These are phyloP conservation scores for Fistulinella cinereoalba DNA, from an alignment of 1,284 basidiomycete genomes.

Conservation along the genomic window DNA sequence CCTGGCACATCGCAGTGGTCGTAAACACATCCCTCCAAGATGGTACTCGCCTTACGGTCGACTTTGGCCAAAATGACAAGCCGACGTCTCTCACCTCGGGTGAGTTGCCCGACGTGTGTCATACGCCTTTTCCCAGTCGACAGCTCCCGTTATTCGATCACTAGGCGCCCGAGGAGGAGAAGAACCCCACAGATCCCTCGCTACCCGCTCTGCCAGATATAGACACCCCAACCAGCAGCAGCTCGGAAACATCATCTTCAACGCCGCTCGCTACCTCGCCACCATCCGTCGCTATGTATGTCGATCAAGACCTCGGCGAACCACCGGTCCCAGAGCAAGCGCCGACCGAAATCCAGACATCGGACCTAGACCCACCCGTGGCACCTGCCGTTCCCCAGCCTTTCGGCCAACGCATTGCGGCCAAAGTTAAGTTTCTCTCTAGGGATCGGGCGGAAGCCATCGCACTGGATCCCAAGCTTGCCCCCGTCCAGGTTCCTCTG, in stretches of 20 bases:
- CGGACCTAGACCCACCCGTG: not conserved
- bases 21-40: slow-evolving; percentile 12
- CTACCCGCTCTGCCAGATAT: not conserved
- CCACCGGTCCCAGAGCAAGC: not conserved
- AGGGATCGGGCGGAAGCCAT: slow-evolving; percentile 28
- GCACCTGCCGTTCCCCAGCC: slow-evolving; percentile 1
- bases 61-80: slow-evolving; percentile 10
- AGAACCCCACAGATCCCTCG: slow-evolving; percentile 10
- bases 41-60: slow-evolving; percentile 27
- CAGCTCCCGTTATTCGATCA: slow-evolving; percentile 7
- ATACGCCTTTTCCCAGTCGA: not conserved
- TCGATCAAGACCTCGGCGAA: slow-evolving; percentile 1
- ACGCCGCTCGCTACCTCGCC: slow-evolving; percentile 16
- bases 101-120: slow-evolving; percentile 15
- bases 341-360: not conserved
- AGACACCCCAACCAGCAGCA: too few relatives aligned
- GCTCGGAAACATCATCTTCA: slow-evolving; percentile 13
- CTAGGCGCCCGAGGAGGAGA: slow-evolving; percentile 13
- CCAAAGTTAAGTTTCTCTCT: slow-evolving; percentile 22
- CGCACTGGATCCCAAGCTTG: slow-evolving; percentile 29
- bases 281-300: too few relatives aligned
- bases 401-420: slow-evolving; percentile 9
- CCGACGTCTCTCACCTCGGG: not conserved
- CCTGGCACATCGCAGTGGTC: not conserved
- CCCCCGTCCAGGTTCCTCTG: slow-evolving; percentile 32